phyloP scores from a whole-genome alignment of 164 flowering plant species.

The Warburgia ugandensis region DNA sequence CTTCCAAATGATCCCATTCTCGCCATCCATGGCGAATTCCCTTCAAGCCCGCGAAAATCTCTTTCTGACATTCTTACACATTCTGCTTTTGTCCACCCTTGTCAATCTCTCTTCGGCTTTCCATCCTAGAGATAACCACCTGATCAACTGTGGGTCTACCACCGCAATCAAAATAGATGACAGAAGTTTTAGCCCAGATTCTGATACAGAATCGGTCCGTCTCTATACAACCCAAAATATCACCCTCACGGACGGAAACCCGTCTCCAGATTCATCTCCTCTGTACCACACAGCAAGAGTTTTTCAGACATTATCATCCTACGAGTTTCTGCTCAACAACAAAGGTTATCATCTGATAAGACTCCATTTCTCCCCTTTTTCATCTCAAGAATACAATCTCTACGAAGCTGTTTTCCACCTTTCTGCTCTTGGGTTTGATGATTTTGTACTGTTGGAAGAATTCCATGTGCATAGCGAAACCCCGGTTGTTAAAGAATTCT shows the following conservation, averaged over 20 bases:
- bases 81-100: background rate
- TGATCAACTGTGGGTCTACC: slow-evolving; percentile 4
- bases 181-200: background rate
- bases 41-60: no score
- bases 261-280: slow-evolving; percentile 1
- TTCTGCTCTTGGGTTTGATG: slow-evolving; percentile 6
- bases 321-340: slow-evolving; percentile 5
- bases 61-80: no score
- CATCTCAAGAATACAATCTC: slow-evolving; percentile 19
- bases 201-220: background rate
- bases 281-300: slow-evolving; percentile 13
- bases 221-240: no score
- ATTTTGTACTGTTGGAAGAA: slow-evolving; percentile 5
- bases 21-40: no score
- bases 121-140: background rate
- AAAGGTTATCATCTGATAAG: slow-evolving; percentile 68
- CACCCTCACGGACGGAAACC: background rate
- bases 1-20: no score
- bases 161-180: background rate
- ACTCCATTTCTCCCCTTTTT: slow-evolving; percentile 55
- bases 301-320: slow-evolving; percentile 4
- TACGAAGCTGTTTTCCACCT: slow-evolving; percentile 35
- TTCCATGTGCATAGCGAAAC: slow-evolving; percentile 3
- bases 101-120: background rate
- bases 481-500: slow-evolving; percentile 9